Conservation (phyloP, 2,329 filamentous ascomycete genomes). For the Sordariomycetes sp. region DNA sequence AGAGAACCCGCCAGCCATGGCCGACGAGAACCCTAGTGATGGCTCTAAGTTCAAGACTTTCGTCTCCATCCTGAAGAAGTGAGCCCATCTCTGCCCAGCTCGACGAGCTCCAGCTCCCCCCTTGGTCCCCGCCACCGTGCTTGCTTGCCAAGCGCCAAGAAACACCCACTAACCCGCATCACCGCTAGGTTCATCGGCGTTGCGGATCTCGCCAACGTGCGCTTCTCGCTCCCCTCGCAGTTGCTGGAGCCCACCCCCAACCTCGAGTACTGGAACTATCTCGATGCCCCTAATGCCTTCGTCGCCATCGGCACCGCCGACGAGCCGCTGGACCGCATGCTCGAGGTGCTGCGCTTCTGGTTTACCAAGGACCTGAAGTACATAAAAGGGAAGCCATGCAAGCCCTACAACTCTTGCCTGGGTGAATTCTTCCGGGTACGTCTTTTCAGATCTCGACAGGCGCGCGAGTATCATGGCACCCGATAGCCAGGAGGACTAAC, state of each 20-base stretch:
- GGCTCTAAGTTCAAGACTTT: conserved; percentile 85
- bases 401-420: conserved; percentile 94
- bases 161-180: neutral
- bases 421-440: conserved; percentile 93
- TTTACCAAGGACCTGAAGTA: conserved; percentile 99
- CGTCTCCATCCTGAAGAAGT: conserved; percentile 80
- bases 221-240: conserved; percentile 92
- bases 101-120: neutral
- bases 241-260: conserved; percentile 94
- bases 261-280: conserved; percentile 97
- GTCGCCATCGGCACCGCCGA: conserved; percentile 76
- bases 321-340: conserved; percentile 84
- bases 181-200: conserved; percentile 82
- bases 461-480: neutral
- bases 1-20: neutral
- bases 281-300: conserved; percentile 91
- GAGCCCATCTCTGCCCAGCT: conserved; percentile 20
- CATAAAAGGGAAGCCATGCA: conserved; percentile 95
- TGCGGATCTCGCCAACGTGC: conserved; percentile 85
- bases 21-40: conserved; percentile 54
- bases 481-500: neutral
- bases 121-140: neutral
- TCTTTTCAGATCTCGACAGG: conserved; percentile 8
- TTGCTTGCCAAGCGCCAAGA: neutral
- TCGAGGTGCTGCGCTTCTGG: conserved; percentile 93